Percentiles rank a stretch among this genome's conserved stretches.
Evolutionary conservation across 164 flowering plant genomes (phyloP).

Genomic region (Hamamelis virginiana): DNA sequence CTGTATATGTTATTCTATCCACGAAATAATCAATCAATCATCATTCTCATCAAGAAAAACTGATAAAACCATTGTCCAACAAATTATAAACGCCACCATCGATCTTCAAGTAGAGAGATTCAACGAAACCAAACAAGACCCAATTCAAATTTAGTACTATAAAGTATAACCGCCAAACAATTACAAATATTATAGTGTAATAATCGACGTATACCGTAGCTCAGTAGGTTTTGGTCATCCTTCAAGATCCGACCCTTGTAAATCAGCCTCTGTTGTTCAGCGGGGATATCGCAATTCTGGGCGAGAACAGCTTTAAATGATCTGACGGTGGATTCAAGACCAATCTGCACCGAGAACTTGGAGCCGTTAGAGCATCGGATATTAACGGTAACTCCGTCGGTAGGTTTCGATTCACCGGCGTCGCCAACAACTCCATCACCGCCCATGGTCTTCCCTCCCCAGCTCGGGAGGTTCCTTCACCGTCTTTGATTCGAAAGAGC

Average conservation of each 20-base stretch:
- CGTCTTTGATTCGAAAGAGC: not conserved
- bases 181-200: not conserved
- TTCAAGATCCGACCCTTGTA: constrained; percentile 87
- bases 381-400: constrained; percentile 36
- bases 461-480: not conserved
- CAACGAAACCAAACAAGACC: too few species aligned
- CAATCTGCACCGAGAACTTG: constrained; percentile 56
- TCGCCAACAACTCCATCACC: constrained; percentile 13
- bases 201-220: constrained; percentile 56
- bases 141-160: not conserved
- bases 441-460: constrained; percentile 11
- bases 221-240: constrained; percentile 80
- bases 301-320: constrained; percentile 60
- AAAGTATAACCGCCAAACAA: not conserved
- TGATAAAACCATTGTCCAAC: too few species aligned
- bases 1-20: too few species aligned
- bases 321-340: constrained; percentile 52
- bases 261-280: constrained; percentile 76
- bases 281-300: constrained; percentile 68
- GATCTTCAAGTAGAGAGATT: too few species aligned
- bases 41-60: too few species aligned
- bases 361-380: constrained; percentile 77
- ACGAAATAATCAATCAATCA: too few species aligned
- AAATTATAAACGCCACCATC: too few species aligned
- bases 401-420: constrained; percentile 22